A percentile compares a stretch with the other conserved stretches of the same genome.
Conservation (phyloP, 2,329 filamentous ascomycete species). For the Xylariomycetidae sp. region DNA sequence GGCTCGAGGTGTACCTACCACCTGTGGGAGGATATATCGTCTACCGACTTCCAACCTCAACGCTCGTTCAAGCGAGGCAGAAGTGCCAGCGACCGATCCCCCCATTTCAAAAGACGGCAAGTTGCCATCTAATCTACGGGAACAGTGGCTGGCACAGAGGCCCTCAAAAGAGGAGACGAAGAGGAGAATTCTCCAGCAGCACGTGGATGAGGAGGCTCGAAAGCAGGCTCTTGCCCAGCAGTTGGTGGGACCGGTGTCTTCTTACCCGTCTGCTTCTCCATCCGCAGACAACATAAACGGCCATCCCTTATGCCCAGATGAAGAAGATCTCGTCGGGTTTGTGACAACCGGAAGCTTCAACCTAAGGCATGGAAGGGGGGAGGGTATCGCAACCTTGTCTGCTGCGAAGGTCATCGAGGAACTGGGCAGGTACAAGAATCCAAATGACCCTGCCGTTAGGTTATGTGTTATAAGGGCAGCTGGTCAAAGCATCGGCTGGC, state of each 20-base stretch:
- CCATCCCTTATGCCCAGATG: constrained; percentile 65
- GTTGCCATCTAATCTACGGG: constrained; percentile 48
- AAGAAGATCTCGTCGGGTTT: constrained; percentile 78
- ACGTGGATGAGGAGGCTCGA: constrained; percentile 28
- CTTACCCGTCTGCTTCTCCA: constrained; percentile 17
- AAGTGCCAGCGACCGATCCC: constrained; percentile 41
- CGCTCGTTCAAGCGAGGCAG: constrained; percentile 23
- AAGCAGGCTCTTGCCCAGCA: background rate
- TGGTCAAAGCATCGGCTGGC: constrained; percentile 70
- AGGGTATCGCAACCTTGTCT: constrained; percentile 67
- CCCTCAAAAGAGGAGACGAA: constrained; percentile 13
- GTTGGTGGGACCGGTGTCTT: background rate
- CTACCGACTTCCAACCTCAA: constrained; percentile 46
- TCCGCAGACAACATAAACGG: constrained; percentile 36
- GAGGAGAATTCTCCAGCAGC: constrained; percentile 22
- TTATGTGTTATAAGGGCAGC: constrained; percentile 77
- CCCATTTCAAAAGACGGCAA: constrained; percentile 14
- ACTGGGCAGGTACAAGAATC: constrained; percentile 23
- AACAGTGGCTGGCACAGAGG: constrained; percentile 62
- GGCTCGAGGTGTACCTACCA: constrained; percentile 61
- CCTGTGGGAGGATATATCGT: constrained; percentile 79
- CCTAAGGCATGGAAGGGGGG: constrained; percentile 67
- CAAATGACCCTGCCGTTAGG: constrained; percentile 35
- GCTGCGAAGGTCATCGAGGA: constrained; percentile 34
- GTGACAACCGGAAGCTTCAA: constrained; percentile 83